These are phyloP conservation scores for Cyclostephanos tholiformis DNA, from an alignment of 108 stramenopile genomes.

Conservation along the genomic window DNA sequence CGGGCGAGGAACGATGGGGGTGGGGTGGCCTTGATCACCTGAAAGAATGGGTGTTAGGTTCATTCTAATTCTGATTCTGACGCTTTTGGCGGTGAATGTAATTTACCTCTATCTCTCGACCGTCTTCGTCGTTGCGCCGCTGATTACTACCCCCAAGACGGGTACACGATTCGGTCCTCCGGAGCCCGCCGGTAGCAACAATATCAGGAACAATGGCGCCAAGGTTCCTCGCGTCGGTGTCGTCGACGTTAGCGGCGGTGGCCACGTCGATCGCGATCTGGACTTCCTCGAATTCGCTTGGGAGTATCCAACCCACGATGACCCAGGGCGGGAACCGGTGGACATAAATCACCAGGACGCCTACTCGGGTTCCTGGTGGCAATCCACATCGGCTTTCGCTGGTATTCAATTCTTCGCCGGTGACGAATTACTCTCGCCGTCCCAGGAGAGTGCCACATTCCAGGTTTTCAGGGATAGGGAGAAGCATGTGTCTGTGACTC, in stretches of 20 bases:
- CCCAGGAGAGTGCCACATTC: slow-evolving; percentile 35
- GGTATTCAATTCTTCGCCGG: background rate
- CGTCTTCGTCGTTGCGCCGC: too few relatives aligned
- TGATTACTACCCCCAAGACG: background rate
- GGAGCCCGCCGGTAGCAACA: background rate
- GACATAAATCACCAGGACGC: slow-evolving; percentile 16
- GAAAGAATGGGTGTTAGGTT: too few relatives aligned
- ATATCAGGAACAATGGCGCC: background rate
- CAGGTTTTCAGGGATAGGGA: background rate
- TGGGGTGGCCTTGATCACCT: too few relatives aligned
- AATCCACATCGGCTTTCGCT: slow-evolving; percentile 20
- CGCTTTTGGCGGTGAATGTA: background rate
- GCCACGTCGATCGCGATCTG: slow-evolving; percentile 8
- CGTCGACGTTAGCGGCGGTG: background rate
- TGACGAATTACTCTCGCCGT: slow-evolving; percentile 2
- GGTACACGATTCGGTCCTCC: background rate
- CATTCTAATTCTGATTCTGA: background rate
- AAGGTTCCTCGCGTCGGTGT: background rate
- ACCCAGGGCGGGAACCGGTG: background rate
- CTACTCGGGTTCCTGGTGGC: slow-evolving; percentile 43
- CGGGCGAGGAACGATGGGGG: too few relatives aligned
- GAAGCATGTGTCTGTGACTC: slow-evolving; percentile 33
- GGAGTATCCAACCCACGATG: slow-evolving; percentile 1
- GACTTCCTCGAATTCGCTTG: slow-evolving; percentile 9
- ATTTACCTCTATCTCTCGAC: too few relatives aligned